Conservation (phyloP, 352 stramenopile genomes). For the Phytophthora pluvialis region DNA sequence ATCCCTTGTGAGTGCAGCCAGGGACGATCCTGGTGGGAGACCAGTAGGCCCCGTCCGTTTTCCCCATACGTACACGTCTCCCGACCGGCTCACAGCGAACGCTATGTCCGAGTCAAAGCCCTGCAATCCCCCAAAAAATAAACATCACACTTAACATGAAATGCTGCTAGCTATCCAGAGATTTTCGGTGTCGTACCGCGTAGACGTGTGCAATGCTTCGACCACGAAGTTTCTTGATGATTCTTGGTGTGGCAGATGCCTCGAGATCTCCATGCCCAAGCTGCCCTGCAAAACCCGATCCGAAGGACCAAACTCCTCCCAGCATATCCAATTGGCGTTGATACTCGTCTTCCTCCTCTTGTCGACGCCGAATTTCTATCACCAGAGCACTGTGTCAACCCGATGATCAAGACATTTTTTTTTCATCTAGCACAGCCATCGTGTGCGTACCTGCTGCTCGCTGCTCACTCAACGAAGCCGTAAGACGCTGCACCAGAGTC, state of each 20-base stretch:
- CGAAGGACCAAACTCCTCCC: constrained; percentile 84
- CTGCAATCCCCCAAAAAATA: constrained; percentile 29
- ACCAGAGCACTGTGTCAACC: neutral
- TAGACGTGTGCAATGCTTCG: constrained; percentile 77
- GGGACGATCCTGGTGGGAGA: constrained; percentile 40
- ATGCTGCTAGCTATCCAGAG: no score
- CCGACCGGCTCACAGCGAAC: constrained; percentile 70
- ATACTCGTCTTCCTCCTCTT: constrained; percentile 72
- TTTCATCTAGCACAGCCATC: neutral
- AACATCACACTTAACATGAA: neutral
- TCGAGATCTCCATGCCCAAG: constrained; percentile 77
- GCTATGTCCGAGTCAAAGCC: constrained; percentile 85
- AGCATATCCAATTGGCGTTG: constrained; percentile 82
- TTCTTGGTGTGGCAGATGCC: constrained; percentile 51
- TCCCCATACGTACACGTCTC: constrained; percentile 85
- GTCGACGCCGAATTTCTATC: constrained; percentile 60
- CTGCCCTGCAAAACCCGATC: constrained; percentile 72
- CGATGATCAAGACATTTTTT: neutral
- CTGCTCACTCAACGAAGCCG: constrained; percentile 64
- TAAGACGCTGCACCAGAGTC: constrained; percentile 62
- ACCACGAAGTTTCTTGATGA: constrained; percentile 79
- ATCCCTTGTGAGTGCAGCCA: constrained; percentile 39
- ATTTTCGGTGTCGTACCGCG: constrained; percentile 44
- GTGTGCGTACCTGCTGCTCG: constrained; percentile 48
- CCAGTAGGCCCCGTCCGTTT: constrained; percentile 69